Conservation (phyloP, 106 monocot genomes). For the Acorus calamus region DNA sequence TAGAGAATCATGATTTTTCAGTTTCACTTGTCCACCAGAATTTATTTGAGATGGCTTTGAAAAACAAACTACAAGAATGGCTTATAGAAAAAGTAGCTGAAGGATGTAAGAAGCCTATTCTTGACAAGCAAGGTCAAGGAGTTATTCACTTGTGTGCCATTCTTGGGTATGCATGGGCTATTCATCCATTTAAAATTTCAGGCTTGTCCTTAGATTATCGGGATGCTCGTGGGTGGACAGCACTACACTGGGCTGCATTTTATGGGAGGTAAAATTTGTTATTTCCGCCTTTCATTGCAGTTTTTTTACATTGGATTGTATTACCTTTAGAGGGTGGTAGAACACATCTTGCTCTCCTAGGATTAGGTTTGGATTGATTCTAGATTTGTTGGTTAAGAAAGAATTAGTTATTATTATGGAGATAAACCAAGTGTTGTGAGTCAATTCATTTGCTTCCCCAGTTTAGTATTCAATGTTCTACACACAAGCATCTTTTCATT, state of each 20-base stretch:
- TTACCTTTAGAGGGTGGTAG: too few species aligned
- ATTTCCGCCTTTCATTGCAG: not conserved
- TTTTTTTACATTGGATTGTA: too few species aligned
- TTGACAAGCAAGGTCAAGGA: conserved; percentile 73
- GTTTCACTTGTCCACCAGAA: conserved; percentile 5
- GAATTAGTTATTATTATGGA: too few species aligned
- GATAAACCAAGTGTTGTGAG: too few species aligned
- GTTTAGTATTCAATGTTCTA: too few species aligned
- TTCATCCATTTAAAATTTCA: conserved; percentile 49
- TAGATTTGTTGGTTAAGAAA: too few species aligned
- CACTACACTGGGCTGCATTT: conserved; percentile 93
- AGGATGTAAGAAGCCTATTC: conserved; percentile 49
- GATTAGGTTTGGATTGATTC: too few species aligned
- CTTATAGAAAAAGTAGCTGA: conserved; percentile 57
- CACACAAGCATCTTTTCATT: not conserved
- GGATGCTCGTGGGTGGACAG: conserved; percentile 87
- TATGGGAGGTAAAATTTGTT: conserved; percentile 51
- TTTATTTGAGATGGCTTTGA: conserved; percentile 61
- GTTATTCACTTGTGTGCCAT: conserved; percentile 84
- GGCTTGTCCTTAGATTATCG: conserved; percentile 92
- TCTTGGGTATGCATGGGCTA: conserved; percentile 73
- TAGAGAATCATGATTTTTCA: conserved; percentile 7
- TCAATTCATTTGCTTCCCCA: too few species aligned
- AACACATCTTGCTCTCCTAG: too few species aligned
- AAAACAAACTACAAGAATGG: conserved; percentile 84